These are phyloP conservation scores for Prunus persica DNA, from an alignment of 306 rosid species.

Conservation along the genomic window DNA sequence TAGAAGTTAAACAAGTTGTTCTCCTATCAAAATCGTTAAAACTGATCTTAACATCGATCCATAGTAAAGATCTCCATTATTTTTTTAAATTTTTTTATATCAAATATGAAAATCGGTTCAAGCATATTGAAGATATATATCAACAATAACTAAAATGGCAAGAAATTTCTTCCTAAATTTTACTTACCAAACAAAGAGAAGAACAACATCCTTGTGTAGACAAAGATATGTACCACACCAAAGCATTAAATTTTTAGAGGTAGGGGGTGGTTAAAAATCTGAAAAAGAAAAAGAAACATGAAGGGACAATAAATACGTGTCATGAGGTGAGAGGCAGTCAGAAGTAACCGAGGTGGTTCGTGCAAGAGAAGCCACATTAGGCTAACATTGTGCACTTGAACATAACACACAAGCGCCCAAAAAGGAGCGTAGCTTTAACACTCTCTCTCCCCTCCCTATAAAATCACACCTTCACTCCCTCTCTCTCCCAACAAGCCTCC, in stretches of 20 bases:
- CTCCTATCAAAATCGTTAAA: no score
- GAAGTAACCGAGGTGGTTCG: conserved; percentile 37
- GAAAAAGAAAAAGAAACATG: background rate
- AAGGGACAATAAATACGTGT: conserved; percentile 18
- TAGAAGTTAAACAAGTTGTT: no score
- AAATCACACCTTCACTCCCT: background rate
- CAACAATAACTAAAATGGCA: background rate
- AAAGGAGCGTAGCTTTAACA: conserved; percentile 60
- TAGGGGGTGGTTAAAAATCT: background rate
- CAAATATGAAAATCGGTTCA: background rate
- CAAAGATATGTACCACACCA: background rate
- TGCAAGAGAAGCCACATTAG: conserved; percentile 49
- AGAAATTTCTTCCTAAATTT: background rate
- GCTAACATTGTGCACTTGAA: conserved; percentile 8
- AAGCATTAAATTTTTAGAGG: background rate
- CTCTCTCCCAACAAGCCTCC: conserved; percentile 19
- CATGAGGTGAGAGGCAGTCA: conserved; percentile 21
- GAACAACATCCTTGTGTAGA: background rate
- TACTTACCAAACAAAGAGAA: background rate
- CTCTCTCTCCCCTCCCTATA: conserved; percentile 34
- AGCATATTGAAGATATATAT: background rate
- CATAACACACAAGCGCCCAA: conserved; percentile 39
- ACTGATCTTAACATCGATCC: background rate
- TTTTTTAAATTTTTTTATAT: background rate
- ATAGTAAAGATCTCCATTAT: background rate